Conservation (phyloP, 305 asterid species). For the Solanum aculeatissimum region DNA sequence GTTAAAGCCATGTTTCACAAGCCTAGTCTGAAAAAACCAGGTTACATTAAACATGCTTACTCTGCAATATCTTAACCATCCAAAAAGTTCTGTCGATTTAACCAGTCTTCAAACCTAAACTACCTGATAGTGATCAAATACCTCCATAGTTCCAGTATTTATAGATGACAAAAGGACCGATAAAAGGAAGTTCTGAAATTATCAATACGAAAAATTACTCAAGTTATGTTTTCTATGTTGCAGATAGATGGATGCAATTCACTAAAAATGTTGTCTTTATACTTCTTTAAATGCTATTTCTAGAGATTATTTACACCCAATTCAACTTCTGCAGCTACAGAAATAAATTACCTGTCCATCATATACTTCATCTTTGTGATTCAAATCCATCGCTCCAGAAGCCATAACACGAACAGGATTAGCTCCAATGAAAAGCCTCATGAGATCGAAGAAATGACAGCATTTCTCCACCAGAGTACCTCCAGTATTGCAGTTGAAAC, state of each 20-base stretch:
- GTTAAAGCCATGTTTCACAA: neutral
- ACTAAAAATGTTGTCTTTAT: neutral
- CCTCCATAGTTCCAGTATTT: neutral
- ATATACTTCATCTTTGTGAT: slow-evolving; percentile 82
- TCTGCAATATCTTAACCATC: neutral
- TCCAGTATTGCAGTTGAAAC: slow-evolving; percentile 87
- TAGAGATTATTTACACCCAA: neutral
- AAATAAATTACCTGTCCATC: slow-evolving; percentile 52
- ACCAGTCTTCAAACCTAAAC: too few relatives aligned
- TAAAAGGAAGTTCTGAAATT: neutral
- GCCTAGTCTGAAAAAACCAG: neutral
- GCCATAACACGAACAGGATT: slow-evolving; percentile 88
- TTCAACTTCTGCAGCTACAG: neutral
- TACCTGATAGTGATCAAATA: neutral
- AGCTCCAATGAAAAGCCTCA: slow-evolving; percentile 76
- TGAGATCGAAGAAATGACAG: slow-evolving; percentile 97
- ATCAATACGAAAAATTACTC: neutral
- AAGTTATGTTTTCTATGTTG: neutral
- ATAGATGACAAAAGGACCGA: neutral
- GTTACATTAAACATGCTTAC: neutral
- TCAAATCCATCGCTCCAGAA: slow-evolving; percentile 88
- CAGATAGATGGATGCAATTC: neutral
- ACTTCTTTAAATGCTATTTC: neutral
- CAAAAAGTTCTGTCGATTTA: neutral
- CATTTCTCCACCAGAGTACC: slow-evolving; percentile 98